Base-by-base conservation (phyloP, 805 yeast species). In the Ogataea neopini region DNA sequence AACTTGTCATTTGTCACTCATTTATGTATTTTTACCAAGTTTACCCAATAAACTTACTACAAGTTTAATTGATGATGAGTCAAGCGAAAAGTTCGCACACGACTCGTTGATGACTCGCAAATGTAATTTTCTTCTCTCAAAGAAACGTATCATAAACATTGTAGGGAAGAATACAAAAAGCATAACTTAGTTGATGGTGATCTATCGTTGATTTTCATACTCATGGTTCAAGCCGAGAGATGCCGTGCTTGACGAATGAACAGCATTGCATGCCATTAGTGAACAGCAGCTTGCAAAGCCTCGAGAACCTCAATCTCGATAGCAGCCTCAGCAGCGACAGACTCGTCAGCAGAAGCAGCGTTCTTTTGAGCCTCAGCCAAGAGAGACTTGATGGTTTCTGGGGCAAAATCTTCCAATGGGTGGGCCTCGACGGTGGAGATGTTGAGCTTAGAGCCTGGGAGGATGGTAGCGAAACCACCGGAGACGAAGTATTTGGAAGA, bases 391-490 rank as follows among this genome's bases (percentile, higher is more conserved):
- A 91, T 84, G 61, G 87, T 81, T 59, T 83, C 87, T 35, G 82
- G 74, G 47, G 90, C 88, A 74, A 92, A 89, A 53, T 88, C 83
- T 56, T 89, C 92, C 61, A 94, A 79, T 66, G 94, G 88, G 76
- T 82, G 88, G 37, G 98, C 99, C 77, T 94, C 99, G 62, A 89
- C 86, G 56, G 97, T 91, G 66, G 94, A 86, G 71, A 94, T 85
- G 66, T 88, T 83, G 68, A 94, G 79, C 61, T 85, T 79, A 59
- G 96, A 90, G 65, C 88, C 95, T 73, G 97, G 97, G 70, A 88
- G 91, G 57, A 94, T 96, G 49, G 96, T 82, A 51, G 97, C 98
- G 64, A 92, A 87, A 60, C 99, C 99, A 58, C 98, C 98, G 53
- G 95, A 81, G 58, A 92, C 90, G 62, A 92, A 94, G 78, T 72